Evolutionary conservation across 2,329 filamentous ascomycete genomes (phyloP).

Genomic region (Gnomoniopsis smithogilvyi): DNA sequence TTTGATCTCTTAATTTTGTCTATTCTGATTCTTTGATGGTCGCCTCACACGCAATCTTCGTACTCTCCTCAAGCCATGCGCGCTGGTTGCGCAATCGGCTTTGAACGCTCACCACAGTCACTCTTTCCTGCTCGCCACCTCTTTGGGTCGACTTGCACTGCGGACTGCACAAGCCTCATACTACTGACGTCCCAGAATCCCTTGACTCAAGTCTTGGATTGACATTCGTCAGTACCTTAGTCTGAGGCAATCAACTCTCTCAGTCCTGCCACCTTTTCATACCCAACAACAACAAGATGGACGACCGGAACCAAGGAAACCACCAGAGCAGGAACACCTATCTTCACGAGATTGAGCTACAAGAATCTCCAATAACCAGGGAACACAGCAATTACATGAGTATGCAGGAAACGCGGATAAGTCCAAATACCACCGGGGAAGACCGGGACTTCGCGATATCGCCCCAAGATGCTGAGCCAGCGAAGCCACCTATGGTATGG

Average conservation of each 20-base stretch:
- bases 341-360: background rate
- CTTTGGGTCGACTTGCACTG: background rate
- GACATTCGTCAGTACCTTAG: background rate
- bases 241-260: background rate
- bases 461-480: background rate
- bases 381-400: background rate
- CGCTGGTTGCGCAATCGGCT: constrained; percentile 6
- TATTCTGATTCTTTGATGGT: background rate
- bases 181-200: background rate
- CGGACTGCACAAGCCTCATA: background rate
- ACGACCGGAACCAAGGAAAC: background rate
- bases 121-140: background rate
- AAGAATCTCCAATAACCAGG: background rate
- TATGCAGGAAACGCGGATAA: background rate
- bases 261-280: background rate
- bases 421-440: background rate
- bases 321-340: background rate
- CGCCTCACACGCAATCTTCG: background rate
- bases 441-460: background rate
- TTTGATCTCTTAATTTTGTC: background rate
- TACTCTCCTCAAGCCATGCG: background rate
- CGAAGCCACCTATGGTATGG: constrained; percentile 1
- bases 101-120: background rate
- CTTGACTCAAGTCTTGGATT: background rate
- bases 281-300: background rate